Evolutionary conservation across 345 rosid species (phyloP).

Genomic region (Pelargonium nanum): DNA sequence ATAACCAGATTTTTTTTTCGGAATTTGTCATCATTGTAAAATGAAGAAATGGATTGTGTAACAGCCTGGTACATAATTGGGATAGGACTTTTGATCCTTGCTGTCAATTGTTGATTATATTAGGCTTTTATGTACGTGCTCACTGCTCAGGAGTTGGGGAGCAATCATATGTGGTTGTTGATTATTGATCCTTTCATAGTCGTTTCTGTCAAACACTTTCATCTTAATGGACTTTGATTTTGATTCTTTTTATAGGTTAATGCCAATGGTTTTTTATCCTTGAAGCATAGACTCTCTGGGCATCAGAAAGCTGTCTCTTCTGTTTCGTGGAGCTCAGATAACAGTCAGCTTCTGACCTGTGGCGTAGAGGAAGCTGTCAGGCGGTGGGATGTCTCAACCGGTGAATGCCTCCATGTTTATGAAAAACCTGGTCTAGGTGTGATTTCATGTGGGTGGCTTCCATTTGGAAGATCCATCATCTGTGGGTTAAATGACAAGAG

Average conservation of each 20-base stretch:
- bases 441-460: conserved; percentile 60
- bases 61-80: background rate
- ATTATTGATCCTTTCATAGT: no score
- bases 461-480: conserved; percentile 36
- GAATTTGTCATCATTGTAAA: background rate
- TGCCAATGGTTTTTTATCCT: conserved; percentile 22
- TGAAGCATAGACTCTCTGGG: conserved; percentile 41
- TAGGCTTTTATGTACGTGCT: no score
- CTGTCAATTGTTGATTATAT: background rate
- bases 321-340: conserved; percentile 62
- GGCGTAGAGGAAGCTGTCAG: conserved; percentile 46
- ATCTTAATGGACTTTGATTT: background rate
- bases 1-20: background rate
- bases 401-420: conserved; percentile 48
- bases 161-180: no score
- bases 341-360: conserved; percentile 46
- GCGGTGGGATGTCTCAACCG: conserved; percentile 54
- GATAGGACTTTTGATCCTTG: background rate
- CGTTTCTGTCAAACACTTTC: background rate
- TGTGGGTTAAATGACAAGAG: conserved; percentile 44
- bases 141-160: no score
- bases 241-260: conserved; percentile 29
- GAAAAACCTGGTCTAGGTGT: conserved; percentile 42
- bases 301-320: conserved; percentile 45
- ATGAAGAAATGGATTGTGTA: no score